A percentile compares a stretch with the other conserved stretches of the same genome.
These are phyloP conservation scores for Cladorrhinum samala DNA, from an alignment of 495 filamentous ascomycete species.

Conservation along the genomic window DNA sequence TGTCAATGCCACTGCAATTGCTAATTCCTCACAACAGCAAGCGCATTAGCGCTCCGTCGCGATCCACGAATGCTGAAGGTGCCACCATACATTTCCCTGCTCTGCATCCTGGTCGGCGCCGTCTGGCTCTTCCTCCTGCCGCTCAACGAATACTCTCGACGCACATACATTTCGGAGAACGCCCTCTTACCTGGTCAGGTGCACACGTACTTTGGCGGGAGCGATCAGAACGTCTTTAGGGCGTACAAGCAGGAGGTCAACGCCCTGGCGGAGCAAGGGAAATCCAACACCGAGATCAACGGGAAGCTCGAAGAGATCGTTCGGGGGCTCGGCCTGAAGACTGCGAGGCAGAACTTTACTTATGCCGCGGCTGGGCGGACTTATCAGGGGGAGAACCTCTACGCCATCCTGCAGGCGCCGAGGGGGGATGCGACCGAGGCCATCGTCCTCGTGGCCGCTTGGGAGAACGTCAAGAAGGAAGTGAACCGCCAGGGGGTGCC, in stretches of 20 bases:
- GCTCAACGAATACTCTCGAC: conserved; percentile 82
- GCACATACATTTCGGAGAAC: conserved; percentile 96
- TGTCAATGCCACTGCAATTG: neutral
- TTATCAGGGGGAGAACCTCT: conserved; percentile 81
- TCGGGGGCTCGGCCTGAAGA: conserved; percentile 71
- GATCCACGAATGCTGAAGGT: conserved; percentile 65
- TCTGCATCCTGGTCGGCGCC: conserved; percentile 86
- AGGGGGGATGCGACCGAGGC: conserved; percentile 97
- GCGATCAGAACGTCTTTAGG: conserved; percentile 90
- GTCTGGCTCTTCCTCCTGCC: conserved; percentile 91
- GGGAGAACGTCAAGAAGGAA: conserved; percentile 74
- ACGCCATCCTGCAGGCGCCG: conserved; percentile 91
- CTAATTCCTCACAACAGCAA: conserved; percentile 30
- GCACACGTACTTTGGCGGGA: conserved; percentile 93
- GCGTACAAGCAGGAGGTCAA: conserved; percentile 85
- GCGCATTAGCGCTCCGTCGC: conserved; percentile 49
- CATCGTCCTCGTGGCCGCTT: conserved; percentile 83
- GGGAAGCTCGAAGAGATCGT: conserved; percentile 69
- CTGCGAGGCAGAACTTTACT: conserved; percentile 66
- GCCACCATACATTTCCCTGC: conserved; percentile 74
- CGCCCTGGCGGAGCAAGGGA: conserved; percentile 49
- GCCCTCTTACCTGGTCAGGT: conserved; percentile 93
- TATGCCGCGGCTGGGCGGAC: conserved; percentile 74
- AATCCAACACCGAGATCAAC: conserved; percentile 50
- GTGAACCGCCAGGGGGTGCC: conserved; percentile 83